Percentiles rank a stretch among this genome's conserved stretches.
Evolutionary conservation across 345 rosid genomes (phyloP).

Genomic region (Kernera saxatilis): DNA sequence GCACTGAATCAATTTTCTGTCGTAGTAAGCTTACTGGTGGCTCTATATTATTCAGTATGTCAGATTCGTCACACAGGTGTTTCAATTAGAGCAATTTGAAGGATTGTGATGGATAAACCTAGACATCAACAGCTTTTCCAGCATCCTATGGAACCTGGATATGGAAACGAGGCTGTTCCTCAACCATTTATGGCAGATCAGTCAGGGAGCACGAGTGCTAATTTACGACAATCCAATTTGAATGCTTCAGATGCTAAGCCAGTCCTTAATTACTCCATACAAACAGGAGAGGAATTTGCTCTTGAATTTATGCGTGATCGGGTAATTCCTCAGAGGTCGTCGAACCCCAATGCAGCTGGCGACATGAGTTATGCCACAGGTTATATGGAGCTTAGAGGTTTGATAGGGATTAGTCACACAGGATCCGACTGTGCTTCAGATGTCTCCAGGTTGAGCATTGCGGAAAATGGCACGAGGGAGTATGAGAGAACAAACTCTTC

Average conservation of each 20-base stretch:
- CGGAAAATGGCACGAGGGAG: conserved; percentile 43
- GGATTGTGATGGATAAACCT: conserved; percentile 40
- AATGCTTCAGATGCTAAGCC: conserved; percentile 55
- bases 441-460: conserved; percentile 38
- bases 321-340: conserved; percentile 47
- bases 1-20: background rate
- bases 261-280: conserved; percentile 70
- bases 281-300: conserved; percentile 91
- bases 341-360: conserved; percentile 30
- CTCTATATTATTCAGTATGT: background rate
- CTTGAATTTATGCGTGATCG: conserved; percentile 87
- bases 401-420: conserved; percentile 53
- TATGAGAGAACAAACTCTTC: conserved; percentile 43
- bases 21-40: background rate
- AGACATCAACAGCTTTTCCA: conserved; percentile 35
- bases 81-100: background rate
- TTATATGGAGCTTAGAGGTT: conserved; percentile 62
- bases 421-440: conserved; percentile 68
- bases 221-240: conserved; percentile 30
- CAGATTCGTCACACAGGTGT: background rate
- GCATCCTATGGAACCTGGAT: conserved; percentile 45
- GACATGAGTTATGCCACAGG: conserved; percentile 47
- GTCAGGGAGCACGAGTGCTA: conserved; percentile 34
- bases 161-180: conserved; percentile 42
- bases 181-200: conserved; percentile 42